Evolutionary conservation across 306 rosid species (phyloP).

Genomic region (Dryas drummondii): DNA sequence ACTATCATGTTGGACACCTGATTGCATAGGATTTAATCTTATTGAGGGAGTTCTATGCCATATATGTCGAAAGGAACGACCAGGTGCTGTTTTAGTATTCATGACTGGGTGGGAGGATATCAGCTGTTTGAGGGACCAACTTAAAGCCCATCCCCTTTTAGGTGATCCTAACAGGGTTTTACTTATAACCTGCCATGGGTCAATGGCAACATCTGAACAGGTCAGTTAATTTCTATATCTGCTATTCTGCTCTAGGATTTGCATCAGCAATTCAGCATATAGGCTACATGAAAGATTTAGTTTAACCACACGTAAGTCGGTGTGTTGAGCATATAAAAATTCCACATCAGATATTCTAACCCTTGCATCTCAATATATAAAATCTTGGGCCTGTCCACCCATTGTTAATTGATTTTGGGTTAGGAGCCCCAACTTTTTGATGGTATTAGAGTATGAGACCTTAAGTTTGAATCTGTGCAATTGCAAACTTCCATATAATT

Average conservation of each 20-base stretch:
- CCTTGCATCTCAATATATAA: not conserved
- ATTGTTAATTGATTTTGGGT: not conserved
- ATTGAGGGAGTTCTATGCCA: conserved; percentile 95
- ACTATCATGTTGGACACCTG: conserved; percentile 81
- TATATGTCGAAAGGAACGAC: conserved; percentile 90
- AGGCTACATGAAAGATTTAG: not conserved
- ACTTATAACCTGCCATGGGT: conserved; percentile 93
- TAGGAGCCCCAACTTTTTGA: too few relatives aligned
- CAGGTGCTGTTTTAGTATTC: conserved; percentile 92
- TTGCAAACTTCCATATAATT: too few relatives aligned
- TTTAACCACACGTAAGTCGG: not conserved
- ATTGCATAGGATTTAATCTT: conserved; percentile 91
- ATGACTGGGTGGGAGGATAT: conserved; percentile 99
- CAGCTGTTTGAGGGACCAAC: conserved; percentile 87
- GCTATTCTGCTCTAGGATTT: not conserved
- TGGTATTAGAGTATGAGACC: too few relatives aligned
- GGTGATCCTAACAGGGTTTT: conserved; percentile 96
- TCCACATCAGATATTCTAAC: not conserved
- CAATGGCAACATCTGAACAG: conserved; percentile 98
- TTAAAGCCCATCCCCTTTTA: conserved; percentile 90
- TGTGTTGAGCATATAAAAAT: not conserved
- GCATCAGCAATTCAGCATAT: not conserved
- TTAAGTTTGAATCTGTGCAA: too few relatives aligned
- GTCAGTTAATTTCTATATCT: conserved; percentile 40
- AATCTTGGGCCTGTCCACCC: not conserved